Conservation (phyloP, 306 rosid genomes). For the Corylus avellana region DNA sequence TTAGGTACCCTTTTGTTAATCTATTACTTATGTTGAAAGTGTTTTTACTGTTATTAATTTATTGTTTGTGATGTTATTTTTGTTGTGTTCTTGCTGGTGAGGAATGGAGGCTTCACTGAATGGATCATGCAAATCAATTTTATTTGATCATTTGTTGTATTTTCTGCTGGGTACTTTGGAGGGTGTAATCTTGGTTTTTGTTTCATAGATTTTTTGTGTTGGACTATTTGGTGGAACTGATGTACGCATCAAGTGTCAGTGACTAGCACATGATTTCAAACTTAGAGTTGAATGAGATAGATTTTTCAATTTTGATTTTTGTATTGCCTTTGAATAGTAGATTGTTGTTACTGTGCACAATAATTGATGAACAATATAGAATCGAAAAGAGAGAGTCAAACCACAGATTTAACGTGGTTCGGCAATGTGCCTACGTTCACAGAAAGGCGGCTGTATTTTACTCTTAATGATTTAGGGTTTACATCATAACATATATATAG, state of each 20-base stretch:
- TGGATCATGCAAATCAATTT: neutral
- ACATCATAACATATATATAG: no score
- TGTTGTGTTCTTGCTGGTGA: neutral
- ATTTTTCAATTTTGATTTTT: no score
- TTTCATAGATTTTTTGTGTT: neutral
- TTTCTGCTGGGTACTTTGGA: neutral
- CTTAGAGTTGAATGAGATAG: neutral
- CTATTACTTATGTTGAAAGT: neutral
- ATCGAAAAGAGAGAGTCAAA: no score
- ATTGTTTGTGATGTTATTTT: neutral
- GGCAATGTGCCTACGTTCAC: no score
- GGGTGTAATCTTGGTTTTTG: neutral
- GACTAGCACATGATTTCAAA: no score
- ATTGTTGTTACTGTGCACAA: no score
- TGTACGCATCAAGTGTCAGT: neutral
- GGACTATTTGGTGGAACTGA: neutral
- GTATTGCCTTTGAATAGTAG: no score
- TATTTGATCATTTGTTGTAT: slow-evolving; percentile 1
- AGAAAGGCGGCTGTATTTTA: no score
- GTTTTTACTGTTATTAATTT: neutral
- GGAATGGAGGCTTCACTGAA: slow-evolving; percentile 1
- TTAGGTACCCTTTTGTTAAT: slow-evolving; percentile 5
- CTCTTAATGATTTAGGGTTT: no score
- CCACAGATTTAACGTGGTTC: no score
- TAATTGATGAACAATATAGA: no score